Conservation (phyloP, 225 moss, liverwort and hornwort species). For the Physcomitrium patens region DNA sequence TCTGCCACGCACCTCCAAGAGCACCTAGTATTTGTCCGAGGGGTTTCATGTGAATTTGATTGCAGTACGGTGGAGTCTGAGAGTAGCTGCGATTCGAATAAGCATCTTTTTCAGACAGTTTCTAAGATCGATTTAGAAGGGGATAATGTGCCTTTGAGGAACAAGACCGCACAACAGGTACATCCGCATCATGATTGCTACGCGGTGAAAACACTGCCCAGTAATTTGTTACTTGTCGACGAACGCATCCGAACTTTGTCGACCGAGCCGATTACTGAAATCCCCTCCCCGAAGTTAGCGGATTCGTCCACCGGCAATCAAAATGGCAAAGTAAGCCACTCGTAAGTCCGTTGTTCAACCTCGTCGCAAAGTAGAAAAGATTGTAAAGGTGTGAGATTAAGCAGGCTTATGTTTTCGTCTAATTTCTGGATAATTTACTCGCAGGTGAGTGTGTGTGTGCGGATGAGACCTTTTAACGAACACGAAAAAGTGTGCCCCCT, state of each 20-base stretch:
- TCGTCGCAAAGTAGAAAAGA: not conserved
- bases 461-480: constrained; percentile 61
- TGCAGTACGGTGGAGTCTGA: constrained; percentile 34
- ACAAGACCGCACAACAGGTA: constrained; percentile 6
- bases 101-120: constrained; percentile 22
- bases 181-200: constrained; percentile 16
- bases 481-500: constrained; percentile 55
- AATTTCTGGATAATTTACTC: constrained; percentile 8
- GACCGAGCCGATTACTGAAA: constrained; percentile 39
- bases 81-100: constrained; percentile 25
- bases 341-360: not conserved
- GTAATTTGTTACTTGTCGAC: constrained; percentile 30
- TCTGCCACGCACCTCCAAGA: constrained; percentile 30
- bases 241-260: constrained; percentile 47
- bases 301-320: constrained; percentile 24
- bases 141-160: not conserved
- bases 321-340: constrained; percentile 38
- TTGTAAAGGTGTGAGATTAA: not conserved
- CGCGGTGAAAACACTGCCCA: constrained; percentile 27
- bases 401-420: not conserved
- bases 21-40: constrained; percentile 33
- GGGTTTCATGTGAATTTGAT: constrained; percentile 36
- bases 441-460: constrained; percentile 49
- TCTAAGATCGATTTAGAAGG: constrained; percentile 40
- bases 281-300: constrained; percentile 32